These are phyloP conservation scores for Drechslerella dactyloides DNA, from an alignment of 2,329 filamentous ascomycete genomes.

Conservation along the genomic window DNA sequence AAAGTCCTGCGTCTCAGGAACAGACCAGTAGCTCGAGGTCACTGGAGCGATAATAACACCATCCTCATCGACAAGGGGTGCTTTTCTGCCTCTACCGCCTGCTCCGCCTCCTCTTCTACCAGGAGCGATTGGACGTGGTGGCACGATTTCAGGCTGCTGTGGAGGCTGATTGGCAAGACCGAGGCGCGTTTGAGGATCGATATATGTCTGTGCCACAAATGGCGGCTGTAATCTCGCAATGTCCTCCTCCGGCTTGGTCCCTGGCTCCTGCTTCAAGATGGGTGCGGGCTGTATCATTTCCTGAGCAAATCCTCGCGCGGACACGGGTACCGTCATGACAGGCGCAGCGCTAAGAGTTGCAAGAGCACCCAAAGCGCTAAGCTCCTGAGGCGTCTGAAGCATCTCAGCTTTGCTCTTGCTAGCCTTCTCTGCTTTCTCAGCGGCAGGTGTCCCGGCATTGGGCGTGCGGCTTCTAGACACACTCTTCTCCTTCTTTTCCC, in stretches of 20 bases:
- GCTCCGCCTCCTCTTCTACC: slow-evolving; percentile 51
- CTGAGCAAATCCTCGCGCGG: slow-evolving; percentile 21
- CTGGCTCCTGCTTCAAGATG: slow-evolving; percentile 35
- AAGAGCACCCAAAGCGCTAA: slow-evolving; percentile 49
- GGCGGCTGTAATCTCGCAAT: slow-evolving; percentile 20
- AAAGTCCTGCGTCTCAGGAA: slow-evolving; percentile 80
- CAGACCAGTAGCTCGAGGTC: slow-evolving; percentile 85
- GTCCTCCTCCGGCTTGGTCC: slow-evolving; percentile 41
- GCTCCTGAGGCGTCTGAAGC: slow-evolving; percentile 33
- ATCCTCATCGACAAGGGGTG: slow-evolving; percentile 59
- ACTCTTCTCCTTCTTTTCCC: slow-evolving; percentile 53
- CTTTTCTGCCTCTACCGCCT: slow-evolving; percentile 49
- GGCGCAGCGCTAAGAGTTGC: slow-evolving; percentile 44
- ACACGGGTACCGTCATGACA: not conserved
- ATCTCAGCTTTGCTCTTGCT: slow-evolving; percentile 38
- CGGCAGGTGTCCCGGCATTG: slow-evolving; percentile 25
- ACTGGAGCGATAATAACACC: slow-evolving; percentile 61
- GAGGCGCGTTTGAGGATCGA: slow-evolving; percentile 38
- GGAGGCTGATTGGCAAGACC: slow-evolving; percentile 31
- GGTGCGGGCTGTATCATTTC: slow-evolving; percentile 35
- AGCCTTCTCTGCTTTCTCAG: slow-evolving; percentile 29
- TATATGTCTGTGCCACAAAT: slow-evolving; percentile 33
- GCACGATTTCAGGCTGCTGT: slow-evolving; percentile 42
- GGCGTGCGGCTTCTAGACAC: slow-evolving; percentile 38
- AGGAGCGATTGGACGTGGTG: slow-evolving; percentile 50